Conservation (phyloP, 1,284 basidiomycete species). For the Cutaneotrichosporon cutaneum region DNA sequence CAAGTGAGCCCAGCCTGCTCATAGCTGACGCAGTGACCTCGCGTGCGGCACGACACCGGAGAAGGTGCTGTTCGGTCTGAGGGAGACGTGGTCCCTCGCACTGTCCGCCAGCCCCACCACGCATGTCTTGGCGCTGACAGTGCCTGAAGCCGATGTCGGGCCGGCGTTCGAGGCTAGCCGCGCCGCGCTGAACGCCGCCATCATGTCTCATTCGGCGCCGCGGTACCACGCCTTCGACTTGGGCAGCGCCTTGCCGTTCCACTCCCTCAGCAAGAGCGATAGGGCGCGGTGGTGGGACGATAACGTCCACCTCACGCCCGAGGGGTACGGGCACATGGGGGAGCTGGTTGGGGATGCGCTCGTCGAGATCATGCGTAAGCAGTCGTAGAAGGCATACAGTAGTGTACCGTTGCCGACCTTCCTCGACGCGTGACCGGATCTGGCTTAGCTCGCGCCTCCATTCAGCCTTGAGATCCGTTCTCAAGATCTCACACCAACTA, state of each 20-base stretch:
- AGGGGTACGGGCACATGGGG: constrained; percentile 15
- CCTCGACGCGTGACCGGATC: too few relatives aligned
- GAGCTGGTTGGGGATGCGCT: constrained; percentile 13
- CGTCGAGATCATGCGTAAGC: not conserved
- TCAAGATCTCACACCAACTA: too few relatives aligned
- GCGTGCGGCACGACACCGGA: not conserved
- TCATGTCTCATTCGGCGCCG: not conserved
- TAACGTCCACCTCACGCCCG: constrained; percentile 11
- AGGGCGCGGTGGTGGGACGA: constrained; percentile 14
- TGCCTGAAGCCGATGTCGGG: constrained; percentile 14
- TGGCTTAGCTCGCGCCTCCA: too few relatives aligned
- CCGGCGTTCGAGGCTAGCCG: not conserved
- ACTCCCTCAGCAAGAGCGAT: not conserved
- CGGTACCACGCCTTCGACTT: constrained; percentile 15
- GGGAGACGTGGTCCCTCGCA: not conserved
- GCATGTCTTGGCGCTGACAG: constrained; percentile 14
- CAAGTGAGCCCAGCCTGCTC: not conserved
- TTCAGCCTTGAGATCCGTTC: too few relatives aligned
- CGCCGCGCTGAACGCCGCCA: not conserved
- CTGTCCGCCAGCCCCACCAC: not conserved
- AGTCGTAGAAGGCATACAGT: not conserved
- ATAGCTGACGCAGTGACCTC: constrained; percentile 12
- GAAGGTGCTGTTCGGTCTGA: not conserved
- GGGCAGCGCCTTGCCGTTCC: constrained; percentile 6
- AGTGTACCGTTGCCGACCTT: too few relatives aligned